Conservation (phyloP, 805 yeast species). For the Komagataella kurtzmanii region DNA sequence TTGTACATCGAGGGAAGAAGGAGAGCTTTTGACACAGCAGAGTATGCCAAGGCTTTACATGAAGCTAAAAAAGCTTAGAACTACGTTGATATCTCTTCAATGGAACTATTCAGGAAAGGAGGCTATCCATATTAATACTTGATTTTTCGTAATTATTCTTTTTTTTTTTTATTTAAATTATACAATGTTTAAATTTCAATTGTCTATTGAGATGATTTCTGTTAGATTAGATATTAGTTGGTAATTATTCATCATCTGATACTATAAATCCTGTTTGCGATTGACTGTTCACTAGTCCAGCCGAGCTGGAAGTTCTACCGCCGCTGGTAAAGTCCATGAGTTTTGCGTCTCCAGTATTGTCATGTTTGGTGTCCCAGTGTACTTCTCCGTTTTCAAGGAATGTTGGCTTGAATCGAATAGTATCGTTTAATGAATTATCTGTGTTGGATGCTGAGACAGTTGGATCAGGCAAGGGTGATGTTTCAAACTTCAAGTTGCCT, state of each 20-base stretch:
- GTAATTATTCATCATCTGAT: background rate
- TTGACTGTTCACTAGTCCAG: background rate
- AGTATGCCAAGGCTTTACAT: conserved; percentile 26
- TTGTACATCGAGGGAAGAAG: conserved; percentile 82
- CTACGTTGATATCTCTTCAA: background rate
- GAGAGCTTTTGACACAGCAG: conserved; percentile 74
- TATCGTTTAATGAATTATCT: background rate
- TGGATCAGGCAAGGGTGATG: background rate
- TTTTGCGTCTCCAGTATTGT: conserved; percentile 16
- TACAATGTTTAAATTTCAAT: background rate
- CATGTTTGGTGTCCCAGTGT: background rate
- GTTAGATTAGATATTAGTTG: background rate
- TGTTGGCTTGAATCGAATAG: background rate
- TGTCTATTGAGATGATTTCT: background rate
- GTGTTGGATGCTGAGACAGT: background rate
- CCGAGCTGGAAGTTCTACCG: conserved; percentile 14
- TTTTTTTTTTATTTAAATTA: background rate
- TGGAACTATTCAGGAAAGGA: background rate
- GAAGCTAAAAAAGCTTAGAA: conserved; percentile 19
- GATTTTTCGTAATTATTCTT: background rate
- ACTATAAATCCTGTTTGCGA: background rate
- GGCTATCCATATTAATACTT: background rate
- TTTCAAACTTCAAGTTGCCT: conserved; percentile 19
- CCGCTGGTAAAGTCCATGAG: conserved; percentile 20
- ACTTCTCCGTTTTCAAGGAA: background rate